Evolutionary conservation across 2,329 filamentous ascomycete species (phyloP).

Genomic region (Sclerotinia sclerotiorum): DNA sequence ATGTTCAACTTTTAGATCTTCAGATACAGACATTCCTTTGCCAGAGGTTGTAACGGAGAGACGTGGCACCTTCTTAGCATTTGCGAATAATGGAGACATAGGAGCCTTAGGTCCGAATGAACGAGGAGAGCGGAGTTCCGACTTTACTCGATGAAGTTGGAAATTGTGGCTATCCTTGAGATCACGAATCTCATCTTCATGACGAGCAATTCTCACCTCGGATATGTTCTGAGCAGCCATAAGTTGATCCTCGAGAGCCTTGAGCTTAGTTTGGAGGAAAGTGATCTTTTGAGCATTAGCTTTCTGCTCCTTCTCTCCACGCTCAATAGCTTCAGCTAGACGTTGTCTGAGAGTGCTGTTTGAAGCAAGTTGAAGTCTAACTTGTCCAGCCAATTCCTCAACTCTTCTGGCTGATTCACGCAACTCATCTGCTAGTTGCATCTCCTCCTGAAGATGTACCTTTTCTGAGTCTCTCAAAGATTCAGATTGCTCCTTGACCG

Average conservation of each 20-base stretch:
- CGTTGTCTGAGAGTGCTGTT: constrained; percentile 76
- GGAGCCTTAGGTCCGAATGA: constrained; percentile 59
- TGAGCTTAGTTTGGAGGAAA: constrained; percentile 76
- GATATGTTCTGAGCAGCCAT: constrained; percentile 79
- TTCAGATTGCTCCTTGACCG: constrained; percentile 62
- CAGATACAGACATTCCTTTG: constrained; percentile 62
- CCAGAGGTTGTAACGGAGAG: constrained; percentile 50
- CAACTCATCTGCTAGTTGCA: constrained; percentile 67
- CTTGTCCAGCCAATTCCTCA: constrained; percentile 75
- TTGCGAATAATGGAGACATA: constrained; percentile 60
- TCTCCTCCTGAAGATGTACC: constrained; percentile 58
- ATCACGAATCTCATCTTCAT: constrained; percentile 79
- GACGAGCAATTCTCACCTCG: constrained; percentile 77
- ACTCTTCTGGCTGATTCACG: constrained; percentile 72
- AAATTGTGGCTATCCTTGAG: constrained; percentile 75
- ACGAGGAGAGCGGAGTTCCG: constrained; percentile 49
- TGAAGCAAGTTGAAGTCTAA: constrained; percentile 74
- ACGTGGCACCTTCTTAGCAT: constrained; percentile 53
- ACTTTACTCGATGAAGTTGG: constrained; percentile 73
- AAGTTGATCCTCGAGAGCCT: constrained; percentile 79
- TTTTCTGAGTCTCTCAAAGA: constrained; percentile 57
- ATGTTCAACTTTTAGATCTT: constrained; percentile 70
- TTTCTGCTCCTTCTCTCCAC: constrained; percentile 81
- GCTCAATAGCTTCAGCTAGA: constrained; percentile 74
- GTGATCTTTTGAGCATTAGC: constrained; percentile 80